These are phyloP conservation scores for Lonicera japonica DNA, from an alignment of 129 eudicot genomes.

Conservation along the genomic window DNA sequence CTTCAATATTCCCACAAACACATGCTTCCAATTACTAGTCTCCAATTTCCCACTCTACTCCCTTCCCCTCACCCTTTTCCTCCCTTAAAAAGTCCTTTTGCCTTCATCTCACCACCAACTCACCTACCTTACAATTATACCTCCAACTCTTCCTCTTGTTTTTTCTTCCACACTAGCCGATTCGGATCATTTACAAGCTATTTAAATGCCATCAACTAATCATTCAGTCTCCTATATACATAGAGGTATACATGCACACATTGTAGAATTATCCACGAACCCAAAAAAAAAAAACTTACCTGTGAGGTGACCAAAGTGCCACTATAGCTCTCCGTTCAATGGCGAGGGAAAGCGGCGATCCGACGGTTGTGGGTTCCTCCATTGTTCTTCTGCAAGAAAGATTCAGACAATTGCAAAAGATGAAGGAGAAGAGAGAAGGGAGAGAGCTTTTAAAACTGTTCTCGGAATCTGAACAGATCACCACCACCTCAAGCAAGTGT, in stretches of 20 bases:
- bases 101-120: constrained; percentile 26
- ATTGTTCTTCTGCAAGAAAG: constrained; percentile 55
- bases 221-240: constrained; percentile 19
- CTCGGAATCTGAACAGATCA: constrained; percentile 16
- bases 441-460: constrained; percentile 26
- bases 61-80: constrained; percentile 24
- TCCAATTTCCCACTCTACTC: constrained; percentile 26
- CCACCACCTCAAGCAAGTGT: constrained; percentile 4
- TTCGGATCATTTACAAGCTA: constrained; percentile 15
- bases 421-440: constrained; percentile 50
- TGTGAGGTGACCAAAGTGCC: constrained; percentile 13
- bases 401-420: constrained; percentile 41
- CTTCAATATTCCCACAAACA: constrained; percentile 28
- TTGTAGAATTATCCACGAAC: constrained; percentile 7
- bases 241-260: too few relatives aligned
- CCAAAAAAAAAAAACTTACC: constrained; percentile 8
- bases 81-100: constrained; percentile 30
- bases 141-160: constrained; percentile 25
- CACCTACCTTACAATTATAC: not conserved
- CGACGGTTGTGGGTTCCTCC: constrained; percentile 34
- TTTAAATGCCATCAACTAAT: constrained; percentile 7
- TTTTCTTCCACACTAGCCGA: constrained; percentile 31
- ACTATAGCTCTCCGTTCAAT: constrained; percentile 30
- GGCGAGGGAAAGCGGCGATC: constrained; percentile 36
- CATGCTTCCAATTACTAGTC: constrained; percentile 39